phyloP scores from a whole-genome alignment of 352 stramenopile species.

The Globisporangium mamillatum region DNA sequence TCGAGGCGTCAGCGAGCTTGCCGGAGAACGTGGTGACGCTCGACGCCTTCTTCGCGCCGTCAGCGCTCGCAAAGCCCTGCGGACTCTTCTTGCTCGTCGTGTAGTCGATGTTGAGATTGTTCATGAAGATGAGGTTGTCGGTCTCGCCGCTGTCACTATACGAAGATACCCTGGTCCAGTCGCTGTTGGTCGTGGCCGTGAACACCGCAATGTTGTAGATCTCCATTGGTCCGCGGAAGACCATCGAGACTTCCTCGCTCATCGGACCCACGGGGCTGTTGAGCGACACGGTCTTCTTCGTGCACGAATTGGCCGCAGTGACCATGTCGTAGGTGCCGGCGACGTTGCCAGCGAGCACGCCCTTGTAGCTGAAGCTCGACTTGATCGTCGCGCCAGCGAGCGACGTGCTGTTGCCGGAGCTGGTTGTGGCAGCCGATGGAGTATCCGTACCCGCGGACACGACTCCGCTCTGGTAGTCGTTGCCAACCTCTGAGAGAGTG shows the following conservation, averaged over 20 bases:
- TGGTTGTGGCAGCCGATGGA: background rate
- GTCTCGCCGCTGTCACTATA: constrained; percentile 31
- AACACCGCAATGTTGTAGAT: constrained; percentile 65
- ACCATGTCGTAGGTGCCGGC: constrained; percentile 45
- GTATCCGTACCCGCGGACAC: constrained; percentile 3
- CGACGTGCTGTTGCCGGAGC: constrained; percentile 17
- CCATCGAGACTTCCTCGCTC: constrained; percentile 52
- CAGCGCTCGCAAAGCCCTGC: constrained; percentile 38
- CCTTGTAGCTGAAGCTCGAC: constrained; percentile 47
- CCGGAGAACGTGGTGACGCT: constrained; percentile 45
- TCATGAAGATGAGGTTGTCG: constrained; percentile 63
- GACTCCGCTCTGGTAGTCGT: constrained; percentile 20
- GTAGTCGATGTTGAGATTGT: constrained; percentile 64
- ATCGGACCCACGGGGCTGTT: constrained; percentile 40
- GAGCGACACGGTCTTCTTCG: constrained; percentile 31
- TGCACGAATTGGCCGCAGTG: constrained; percentile 31
- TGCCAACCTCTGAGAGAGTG: constrained; percentile 18
- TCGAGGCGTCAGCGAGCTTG: constrained; percentile 43
- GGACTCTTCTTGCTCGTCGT: constrained; percentile 36
- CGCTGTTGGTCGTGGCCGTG: constrained; percentile 18
- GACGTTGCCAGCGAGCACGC: constrained; percentile 34
- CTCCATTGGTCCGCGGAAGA: constrained; percentile 59
- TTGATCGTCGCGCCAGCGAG: constrained; percentile 43
- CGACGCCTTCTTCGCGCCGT: constrained; percentile 28
- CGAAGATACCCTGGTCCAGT: constrained; percentile 48